Evolutionary conservation across 2,329 filamentous ascomycete genomes (phyloP).

Genomic region (Apiospora malaysiana): DNA sequence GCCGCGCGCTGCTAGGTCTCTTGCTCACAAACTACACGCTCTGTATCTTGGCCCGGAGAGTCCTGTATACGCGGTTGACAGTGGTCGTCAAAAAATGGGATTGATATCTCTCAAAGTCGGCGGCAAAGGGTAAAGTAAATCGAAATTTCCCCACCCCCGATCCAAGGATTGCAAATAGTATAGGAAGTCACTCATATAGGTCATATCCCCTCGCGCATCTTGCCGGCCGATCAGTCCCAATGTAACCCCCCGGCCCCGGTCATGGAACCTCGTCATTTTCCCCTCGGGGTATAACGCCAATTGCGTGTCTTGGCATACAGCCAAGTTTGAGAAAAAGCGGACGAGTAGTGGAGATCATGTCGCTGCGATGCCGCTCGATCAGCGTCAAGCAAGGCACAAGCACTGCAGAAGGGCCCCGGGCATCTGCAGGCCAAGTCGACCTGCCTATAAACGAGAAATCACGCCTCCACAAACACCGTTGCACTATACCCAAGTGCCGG

Average conservation of each 20-base stretch:
- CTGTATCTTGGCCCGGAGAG: no score
- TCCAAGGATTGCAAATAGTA: no score
- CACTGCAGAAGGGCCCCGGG: background rate
- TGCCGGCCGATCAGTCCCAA: background rate
- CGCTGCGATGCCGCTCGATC: conserved; percentile 4
- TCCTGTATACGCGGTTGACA: no score
- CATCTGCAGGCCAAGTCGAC: background rate
- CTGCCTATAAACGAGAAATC: background rate
- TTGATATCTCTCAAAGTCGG: no score
- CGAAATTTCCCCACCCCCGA: no score
- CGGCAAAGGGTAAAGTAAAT: no score
- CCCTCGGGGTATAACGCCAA: conserved; percentile 12
- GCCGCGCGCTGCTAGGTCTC: no score
- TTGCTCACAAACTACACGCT: no score
- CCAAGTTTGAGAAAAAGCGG: conserved; percentile 1
- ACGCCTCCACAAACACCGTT: background rate
- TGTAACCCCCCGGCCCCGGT: background rate
- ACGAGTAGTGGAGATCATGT: background rate
- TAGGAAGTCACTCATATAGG: no score
- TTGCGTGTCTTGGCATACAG: conserved; percentile 13
- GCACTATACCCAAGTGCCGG: background rate
- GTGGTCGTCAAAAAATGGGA: no score
- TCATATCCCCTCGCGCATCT: background rate
- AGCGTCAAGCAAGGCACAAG: background rate
- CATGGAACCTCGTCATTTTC: background rate